A percentile compares a stretch with the other conserved stretches of the same genome.
phyloP scores from a whole-genome alignment of 2,329 filamentous ascomycete species.

The Cladosporium halotolerans region DNA sequence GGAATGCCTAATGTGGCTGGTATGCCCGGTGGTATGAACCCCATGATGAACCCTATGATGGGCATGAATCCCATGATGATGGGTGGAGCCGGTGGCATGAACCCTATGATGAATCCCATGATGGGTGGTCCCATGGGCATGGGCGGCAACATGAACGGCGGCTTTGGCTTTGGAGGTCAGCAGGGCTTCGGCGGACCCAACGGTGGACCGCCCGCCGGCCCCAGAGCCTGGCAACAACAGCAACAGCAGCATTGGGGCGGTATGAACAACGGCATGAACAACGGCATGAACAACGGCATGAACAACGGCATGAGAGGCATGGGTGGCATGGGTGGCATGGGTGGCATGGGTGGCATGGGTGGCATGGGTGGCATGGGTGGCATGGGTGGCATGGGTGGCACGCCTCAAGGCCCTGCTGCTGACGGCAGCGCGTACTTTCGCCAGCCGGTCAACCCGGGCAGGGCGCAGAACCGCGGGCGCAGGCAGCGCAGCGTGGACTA shows the following conservation, averaged over 20 bases:
- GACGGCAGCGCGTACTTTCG: constrained; percentile 92
- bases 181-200: constrained; percentile 2
- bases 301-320: constrained; percentile 12
- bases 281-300: constrained; percentile 16
- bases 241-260: constrained; percentile 13
- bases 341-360: background rate
- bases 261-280: constrained; percentile 15
- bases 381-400: background rate
- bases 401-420: constrained; percentile 4
- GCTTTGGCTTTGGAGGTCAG: constrained; percentile 5
- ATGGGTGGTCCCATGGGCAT: constrained; percentile 29
- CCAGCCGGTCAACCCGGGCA: constrained; percentile 89
- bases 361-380: constrained; percentile 4
- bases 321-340: constrained; percentile 1
- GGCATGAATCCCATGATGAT: constrained; percentile 31
- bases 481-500: constrained; percentile 79
- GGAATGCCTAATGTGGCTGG: constrained; percentile 32
- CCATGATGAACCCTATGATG: constrained; percentile 34
- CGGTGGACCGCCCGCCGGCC: constrained; percentile 9
- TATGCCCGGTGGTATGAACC: constrained; percentile 25
- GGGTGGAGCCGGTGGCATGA: constrained; percentile 20
- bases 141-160: constrained; percentile 16
- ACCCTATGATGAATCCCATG: constrained; percentile 29
- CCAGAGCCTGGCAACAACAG: constrained; percentile 11
- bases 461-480: constrained; percentile 59